Evolutionary conservation across 495 filamentous ascomycete genomes (phyloP).

Genomic region (Penicillium ochrochloron): DNA sequence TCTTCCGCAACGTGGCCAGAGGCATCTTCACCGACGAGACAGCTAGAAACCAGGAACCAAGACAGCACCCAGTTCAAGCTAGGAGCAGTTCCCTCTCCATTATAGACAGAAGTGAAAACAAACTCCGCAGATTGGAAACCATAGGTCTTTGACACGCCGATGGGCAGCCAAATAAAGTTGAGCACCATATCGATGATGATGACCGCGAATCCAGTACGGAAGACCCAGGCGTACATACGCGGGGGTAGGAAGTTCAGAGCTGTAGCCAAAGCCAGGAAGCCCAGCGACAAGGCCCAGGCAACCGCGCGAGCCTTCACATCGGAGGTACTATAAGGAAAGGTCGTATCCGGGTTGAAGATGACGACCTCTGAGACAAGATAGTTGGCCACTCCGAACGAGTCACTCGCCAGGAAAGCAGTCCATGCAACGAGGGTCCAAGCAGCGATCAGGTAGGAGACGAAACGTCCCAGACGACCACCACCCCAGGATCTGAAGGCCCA

Average conservation of each 20-base stretch:
- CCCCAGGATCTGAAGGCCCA: constrained; percentile 45
- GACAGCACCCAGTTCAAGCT: constrained; percentile 44
- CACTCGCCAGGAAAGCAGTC: constrained; percentile 41
- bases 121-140: constrained; percentile 42
- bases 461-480: constrained; percentile 34
- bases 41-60: constrained; percentile 39
- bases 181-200: constrained; percentile 42
- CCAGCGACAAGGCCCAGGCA: constrained; percentile 39
- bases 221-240: constrained; percentile 42
- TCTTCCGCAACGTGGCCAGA: constrained; percentile 45
- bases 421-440: constrained; percentile 44
- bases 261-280: constrained; percentile 39
- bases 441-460: constrained; percentile 41
- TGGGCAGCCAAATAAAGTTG: constrained; percentile 45
- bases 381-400: constrained; percentile 45
- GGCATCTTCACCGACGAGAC: constrained; percentile 42
- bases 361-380: constrained; percentile 40
- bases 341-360: constrained; percentile 38
- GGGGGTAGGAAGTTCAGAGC: constrained; percentile 40
- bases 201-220: constrained; percentile 40
- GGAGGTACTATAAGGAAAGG: constrained; percentile 35
- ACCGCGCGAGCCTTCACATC: constrained; percentile 39
- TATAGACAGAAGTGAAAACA: constrained; percentile 41
- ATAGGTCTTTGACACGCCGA: constrained; percentile 39
- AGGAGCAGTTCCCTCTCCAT: constrained; percentile 35